Evolutionary conservation across 306 rosid genomes (phyloP).

Genomic region (Phaseolus lunatus): DNA sequence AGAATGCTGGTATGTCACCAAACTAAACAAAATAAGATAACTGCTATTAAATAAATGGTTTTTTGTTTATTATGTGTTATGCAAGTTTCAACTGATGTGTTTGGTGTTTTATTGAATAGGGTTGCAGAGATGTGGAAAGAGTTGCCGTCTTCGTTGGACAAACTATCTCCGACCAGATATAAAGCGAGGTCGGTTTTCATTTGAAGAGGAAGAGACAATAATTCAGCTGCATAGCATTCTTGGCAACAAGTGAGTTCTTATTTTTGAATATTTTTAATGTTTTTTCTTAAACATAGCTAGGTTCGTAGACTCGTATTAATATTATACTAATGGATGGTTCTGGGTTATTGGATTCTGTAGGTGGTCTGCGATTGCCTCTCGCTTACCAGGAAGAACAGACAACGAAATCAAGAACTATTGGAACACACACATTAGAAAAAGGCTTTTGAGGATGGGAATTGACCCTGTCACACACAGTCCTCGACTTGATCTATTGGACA

Average conservation of each 20-base stretch:
- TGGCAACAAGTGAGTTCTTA: constrained; percentile 77
- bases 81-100: background rate
- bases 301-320: background rate
- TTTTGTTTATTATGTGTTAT: background rate
- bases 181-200: constrained; percentile 86
- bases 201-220: constrained; percentile 93
- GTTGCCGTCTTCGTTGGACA: constrained; percentile 97
- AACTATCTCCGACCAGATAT: constrained; percentile 96
- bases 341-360: constrained; percentile 44
- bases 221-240: constrained; percentile 87
- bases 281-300: background rate
- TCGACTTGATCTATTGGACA: constrained; percentile 77
- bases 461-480: constrained; percentile 94
- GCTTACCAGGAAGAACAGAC: constrained; percentile 92
- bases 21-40: too few relatives aligned
- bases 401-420: constrained; percentile 95
- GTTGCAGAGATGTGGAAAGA: constrained; percentile 94
- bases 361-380: constrained; percentile 94
- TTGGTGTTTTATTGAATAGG: constrained; percentile 49
- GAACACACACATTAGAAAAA: constrained; percentile 94
- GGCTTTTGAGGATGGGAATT: constrained; percentile 92
- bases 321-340: background rate
- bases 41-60: background rate
- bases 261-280: too few relatives aligned
- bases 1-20: constrained; percentile 79